Conservation (phyloP, 495 filamentous ascomycete species). For the Chaetomium fimeti region DNA sequence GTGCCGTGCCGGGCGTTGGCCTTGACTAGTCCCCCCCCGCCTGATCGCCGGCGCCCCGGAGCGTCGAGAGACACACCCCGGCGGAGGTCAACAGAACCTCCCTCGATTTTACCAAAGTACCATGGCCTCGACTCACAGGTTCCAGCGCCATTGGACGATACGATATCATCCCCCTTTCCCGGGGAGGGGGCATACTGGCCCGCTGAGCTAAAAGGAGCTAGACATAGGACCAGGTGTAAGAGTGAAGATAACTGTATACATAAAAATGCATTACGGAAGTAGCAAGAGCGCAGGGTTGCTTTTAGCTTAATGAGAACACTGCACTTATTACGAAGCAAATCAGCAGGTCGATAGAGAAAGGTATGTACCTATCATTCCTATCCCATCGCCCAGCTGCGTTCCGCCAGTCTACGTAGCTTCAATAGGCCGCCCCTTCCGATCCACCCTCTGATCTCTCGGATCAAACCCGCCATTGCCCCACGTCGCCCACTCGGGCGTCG, state of each 20-base stretch:
- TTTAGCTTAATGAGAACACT: constrained; percentile 17
- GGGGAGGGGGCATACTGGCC: neutral
- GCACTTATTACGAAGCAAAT: neutral
- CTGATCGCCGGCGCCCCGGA: neutral
- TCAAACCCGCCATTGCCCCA: constrained; percentile 95
- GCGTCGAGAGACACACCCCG: neutral
- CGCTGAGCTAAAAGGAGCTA: neutral
- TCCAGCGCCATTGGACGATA: constrained; percentile 18
- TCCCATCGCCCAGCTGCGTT: neutral
- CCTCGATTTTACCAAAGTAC: neutral
- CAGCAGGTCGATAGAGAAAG: neutral
- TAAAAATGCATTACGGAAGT: neutral
- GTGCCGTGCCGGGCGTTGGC: constrained; percentile 43
- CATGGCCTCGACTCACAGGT: neutral
- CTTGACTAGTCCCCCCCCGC: constrained; percentile 40
- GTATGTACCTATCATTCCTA: neutral
- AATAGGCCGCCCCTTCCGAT: constrained; percentile 65
- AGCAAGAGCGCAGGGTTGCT: constrained; percentile 5
- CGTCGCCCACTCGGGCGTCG: constrained; percentile 89
- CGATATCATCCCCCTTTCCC: neutral
- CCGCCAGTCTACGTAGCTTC: constrained; percentile 30
- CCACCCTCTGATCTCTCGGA: constrained; percentile 80
- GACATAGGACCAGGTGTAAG: constrained; percentile 3
- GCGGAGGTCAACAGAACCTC: neutral
- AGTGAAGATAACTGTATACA: constrained; percentile 7